Evolutionary conservation across 2,329 filamentous ascomycete species (phyloP), one percentile per base, ranked within the genome.

Genomic region (Aspergillus cejpii): DNA sequence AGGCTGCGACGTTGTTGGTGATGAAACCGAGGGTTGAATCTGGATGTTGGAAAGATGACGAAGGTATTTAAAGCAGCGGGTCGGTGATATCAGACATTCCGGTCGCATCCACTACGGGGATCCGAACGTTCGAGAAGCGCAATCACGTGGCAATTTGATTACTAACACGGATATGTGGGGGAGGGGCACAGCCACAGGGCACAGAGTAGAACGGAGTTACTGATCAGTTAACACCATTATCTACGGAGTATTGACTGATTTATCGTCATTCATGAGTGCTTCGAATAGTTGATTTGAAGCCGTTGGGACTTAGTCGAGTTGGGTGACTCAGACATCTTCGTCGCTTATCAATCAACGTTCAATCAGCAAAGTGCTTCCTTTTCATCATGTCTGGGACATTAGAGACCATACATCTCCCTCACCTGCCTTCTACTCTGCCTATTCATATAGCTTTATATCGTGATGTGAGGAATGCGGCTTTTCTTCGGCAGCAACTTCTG

Each of bases 401-500:
- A 58, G 80, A 89, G 67, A 81, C 78, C 2, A 69, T 94, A 45
- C 61, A 73, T 34, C 75, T 97, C 26, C 83, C 92, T 48, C 88
- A 96, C 64, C 71, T 94, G 34, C 85, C 87, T 1, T 60, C 73
- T 5, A 72, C 74, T 21, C 74, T 88, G 62, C 75, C 78, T 5
- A 73, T 95, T 23, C 82, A 92, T 65, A 70, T 87, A 39, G 83
- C 80, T 34, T 71, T 95, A 24, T 96, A 92, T 71, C 77, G 74
- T 17, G 72, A 87, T 63, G 79, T 97, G 45, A 65, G 77, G 50
- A 98, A 98, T 64, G 78, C 88, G 8, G 68, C 78, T 1, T 89
- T 84, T 60, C 74, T 98, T 34, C 84, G 89, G 41, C 75, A 83
- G 55, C 90, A 96, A 69, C 79, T 98, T 4, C 74, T 97, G n/a